Evolutionary conservation across 2,329 filamentous ascomycete genomes (phyloP), one percentile per base, ranked within the genome.

Genomic region (Fusarium napiforme): DNA sequence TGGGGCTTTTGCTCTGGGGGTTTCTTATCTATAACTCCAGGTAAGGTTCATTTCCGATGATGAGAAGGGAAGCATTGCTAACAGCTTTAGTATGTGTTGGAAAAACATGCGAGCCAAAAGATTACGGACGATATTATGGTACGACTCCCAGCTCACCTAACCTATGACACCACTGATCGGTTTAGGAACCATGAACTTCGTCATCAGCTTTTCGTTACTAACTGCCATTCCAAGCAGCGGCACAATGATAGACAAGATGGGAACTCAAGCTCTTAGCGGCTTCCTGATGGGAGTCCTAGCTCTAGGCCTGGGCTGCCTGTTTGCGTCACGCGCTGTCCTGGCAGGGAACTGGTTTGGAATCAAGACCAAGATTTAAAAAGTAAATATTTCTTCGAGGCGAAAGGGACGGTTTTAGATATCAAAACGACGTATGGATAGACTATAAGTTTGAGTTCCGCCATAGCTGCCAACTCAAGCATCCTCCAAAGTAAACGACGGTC

Each of bases 61-160:
- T 19, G 12, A 15, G 21, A 9, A 15, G 21, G 19, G 9, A 46
- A 21, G 5, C 16, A 26, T 19, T 9, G 4, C 43, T 46, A 7
- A 28, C 18, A 28, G 7, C 7, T 23, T 2, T 4, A 67, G 64
- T 67, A 2, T 67, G 64, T 26, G 45, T 67, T 1, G 64, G 64
- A 7, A 67, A 67, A 16, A 67, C 64, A 9, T 67, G 64, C 1
- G 63, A 67, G 16, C 39, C 62, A 16, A 67, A 67, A 15, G 62
- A 67, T 18, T 67, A 67, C 9, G 64, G 64, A 0, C 45, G 62
- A n/a, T 67, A 67, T 30, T 67, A 67, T 2, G 64, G 64, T 46
- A 52, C 1, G 18, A 3, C 2, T 11, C 11, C 5, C 2, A 4
- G 8, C 10, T 21, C 12, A 1, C 4, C 8, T 36, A 9, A 16